Conservation (phyloP, 2,329 filamentous ascomycete species). For the Trichoderma atroviride region DNA sequence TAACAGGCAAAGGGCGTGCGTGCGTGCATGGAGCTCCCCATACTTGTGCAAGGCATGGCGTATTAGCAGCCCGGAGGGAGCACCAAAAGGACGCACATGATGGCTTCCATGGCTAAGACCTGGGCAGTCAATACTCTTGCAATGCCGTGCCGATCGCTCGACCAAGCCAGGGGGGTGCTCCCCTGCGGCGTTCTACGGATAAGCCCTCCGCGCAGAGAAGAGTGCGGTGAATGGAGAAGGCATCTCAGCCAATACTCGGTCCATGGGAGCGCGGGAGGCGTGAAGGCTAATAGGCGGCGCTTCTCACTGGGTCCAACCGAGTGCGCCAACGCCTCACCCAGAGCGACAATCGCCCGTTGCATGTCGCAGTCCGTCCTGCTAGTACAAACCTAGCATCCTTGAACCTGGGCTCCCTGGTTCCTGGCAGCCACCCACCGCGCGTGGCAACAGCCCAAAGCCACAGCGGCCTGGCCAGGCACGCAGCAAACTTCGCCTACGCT, state of each 20-base stretch:
- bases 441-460: constrained; percentile 23
- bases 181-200: constrained; percentile 5
- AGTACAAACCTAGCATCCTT: constrained; percentile 2
- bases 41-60: constrained; percentile 1
- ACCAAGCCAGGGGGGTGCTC: constrained; percentile 1
- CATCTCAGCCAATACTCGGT: constrained; percentile 16
- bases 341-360: constrained; percentile 22
- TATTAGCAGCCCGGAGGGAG: constrained; percentile 6
- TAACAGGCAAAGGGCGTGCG: constrained; percentile 1
- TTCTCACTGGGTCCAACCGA: constrained; percentile 19
- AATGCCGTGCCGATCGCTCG: constrained; percentile 26
- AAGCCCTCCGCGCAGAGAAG: background rate
- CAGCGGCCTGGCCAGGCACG: background rate
- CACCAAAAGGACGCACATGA: constrained; percentile 16
- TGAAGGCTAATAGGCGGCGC: constrained; percentile 20
- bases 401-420: constrained; percentile 22
- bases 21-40: background rate
- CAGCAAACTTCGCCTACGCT: background rate
- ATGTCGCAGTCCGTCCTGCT: constrained; percentile 16
- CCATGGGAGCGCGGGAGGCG: constrained; percentile 4
- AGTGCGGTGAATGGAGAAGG: constrained; percentile 19
- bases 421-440: constrained; percentile 20
- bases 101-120: background rate
- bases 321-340: constrained; percentile 24
- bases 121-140: background rate